Evolutionary conservation across 495 filamentous ascomycete genomes (phyloP).

Genomic region (Sphaerosporella brunnea): DNA sequence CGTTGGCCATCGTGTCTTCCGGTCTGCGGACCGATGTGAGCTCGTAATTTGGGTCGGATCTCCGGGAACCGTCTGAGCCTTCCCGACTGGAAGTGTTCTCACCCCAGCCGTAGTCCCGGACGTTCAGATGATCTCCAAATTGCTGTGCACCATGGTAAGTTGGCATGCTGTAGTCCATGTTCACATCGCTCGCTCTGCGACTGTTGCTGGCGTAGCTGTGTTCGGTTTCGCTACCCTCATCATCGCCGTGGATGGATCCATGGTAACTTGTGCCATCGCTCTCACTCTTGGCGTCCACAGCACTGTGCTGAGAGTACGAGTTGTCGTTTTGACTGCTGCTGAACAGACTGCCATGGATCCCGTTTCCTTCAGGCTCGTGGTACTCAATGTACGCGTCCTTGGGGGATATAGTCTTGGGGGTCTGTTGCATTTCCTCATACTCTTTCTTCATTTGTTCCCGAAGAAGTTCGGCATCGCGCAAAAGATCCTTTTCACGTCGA

Average conservation of each 20-base stretch:
- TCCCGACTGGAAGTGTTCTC: slow-evolving; percentile 24
- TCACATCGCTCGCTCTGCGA: slow-evolving; percentile 28
- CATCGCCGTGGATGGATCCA: slow-evolving; percentile 21
- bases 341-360: slow-evolving; percentile 20
- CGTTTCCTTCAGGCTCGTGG: slow-evolving; percentile 50
- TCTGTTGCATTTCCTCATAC: slow-evolving; percentile 29
- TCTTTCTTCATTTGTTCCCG: slow-evolving; percentile 34
- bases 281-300: slow-evolving; percentile 17
- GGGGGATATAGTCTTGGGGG: slow-evolving; percentile 81
- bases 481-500: slow-evolving; percentile 43
- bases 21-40: slow-evolving; percentile 31
- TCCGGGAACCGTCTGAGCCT: slow-evolving; percentile 23
- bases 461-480: slow-evolving; percentile 38
- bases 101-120: slow-evolving; percentile 11
- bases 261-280: slow-evolving; percentile 24
- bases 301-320: slow-evolving; percentile 22
- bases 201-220: slow-evolving; percentile 33
- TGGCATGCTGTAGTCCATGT: slow-evolving; percentile 13
- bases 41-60: slow-evolving; percentile 11
- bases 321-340: slow-evolving; percentile 19
- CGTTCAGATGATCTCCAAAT: neutral
- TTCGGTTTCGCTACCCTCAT: slow-evolving; percentile 22
- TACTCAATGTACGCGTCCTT: slow-evolving; percentile 86
- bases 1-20: slow-evolving; percentile 46
- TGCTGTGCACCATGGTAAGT: slow-evolving; percentile 15